Evolutionary conservation across 2,329 filamentous ascomycete species (phyloP).

Genomic region (Venturia aucupariae): DNA sequence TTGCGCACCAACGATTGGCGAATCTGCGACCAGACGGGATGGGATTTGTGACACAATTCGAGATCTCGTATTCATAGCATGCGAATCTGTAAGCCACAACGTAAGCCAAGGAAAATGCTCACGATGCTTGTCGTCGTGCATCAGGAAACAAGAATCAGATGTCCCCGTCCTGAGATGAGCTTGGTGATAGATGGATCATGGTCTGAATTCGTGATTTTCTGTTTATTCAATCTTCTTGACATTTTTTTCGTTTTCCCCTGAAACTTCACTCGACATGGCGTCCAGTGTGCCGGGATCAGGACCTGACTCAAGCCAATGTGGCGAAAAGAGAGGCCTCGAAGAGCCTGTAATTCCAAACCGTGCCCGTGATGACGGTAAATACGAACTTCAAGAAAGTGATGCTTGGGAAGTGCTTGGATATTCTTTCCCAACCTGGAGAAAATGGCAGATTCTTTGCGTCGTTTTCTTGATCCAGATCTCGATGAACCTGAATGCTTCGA

Average conservation of each 20-base stretch:
- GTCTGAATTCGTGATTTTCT: no score
- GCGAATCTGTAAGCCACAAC: not conserved
- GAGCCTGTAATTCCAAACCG: not conserved
- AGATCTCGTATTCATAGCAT: not conserved
- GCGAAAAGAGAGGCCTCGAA: constrained; percentile 4
- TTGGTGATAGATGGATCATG: no score
- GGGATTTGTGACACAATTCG: not conserved
- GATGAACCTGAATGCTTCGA: constrained; percentile 51
- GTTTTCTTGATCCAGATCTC: constrained; percentile 47
- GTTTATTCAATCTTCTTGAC: no score
- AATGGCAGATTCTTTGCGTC: constrained; percentile 44
- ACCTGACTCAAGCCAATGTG: not conserved
- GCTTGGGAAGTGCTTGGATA: constrained; percentile 43
- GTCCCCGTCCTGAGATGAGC: not conserved
- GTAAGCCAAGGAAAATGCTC: not conserved
- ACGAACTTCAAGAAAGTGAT: constrained; percentile 40
- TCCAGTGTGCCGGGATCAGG: constrained; percentile 8
- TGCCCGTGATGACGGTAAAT: constrained; percentile 29
- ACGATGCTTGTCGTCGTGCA: not conserved
- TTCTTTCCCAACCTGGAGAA: constrained; percentile 40
- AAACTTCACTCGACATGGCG: not conserved
- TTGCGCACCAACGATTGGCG: not conserved
- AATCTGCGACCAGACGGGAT: not conserved
- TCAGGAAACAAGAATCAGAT: not conserved
- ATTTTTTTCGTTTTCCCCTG: no score